Percentiles rank a stretch among this genome's conserved stretches.
phyloP scores from a whole-genome alignment of 192 early-diverging fungal genomes.

The Phycomyces nitens region DNA sequence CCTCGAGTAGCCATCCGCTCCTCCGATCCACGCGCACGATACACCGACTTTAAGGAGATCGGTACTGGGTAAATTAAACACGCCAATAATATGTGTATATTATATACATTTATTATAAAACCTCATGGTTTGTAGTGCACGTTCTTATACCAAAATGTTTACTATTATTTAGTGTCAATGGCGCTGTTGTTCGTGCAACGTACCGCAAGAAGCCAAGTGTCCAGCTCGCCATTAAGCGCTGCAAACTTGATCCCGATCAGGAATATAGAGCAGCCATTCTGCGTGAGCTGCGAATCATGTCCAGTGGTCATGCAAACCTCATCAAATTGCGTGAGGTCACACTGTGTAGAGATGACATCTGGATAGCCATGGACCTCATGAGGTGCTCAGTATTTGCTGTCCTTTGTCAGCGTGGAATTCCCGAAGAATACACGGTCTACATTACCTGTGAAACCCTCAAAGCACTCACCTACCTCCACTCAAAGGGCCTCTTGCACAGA shows the following conservation, averaged over 20 bases:
- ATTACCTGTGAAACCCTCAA: constrained; percentile 38
- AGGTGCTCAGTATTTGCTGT: constrained; percentile 40
- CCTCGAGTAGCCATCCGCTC: constrained; percentile 16
- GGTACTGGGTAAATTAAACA: constrained; percentile 19
- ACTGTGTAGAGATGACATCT: constrained; percentile 32
- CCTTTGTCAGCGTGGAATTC: constrained; percentile 38
- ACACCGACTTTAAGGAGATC: constrained; percentile 32
- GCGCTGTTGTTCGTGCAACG: constrained; percentile 34
- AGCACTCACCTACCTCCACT: constrained; percentile 36
- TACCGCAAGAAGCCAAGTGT: constrained; percentile 26
- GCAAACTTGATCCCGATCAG: constrained; percentile 35
- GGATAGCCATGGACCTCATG: constrained; percentile 44
- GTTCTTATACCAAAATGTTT: not conserved
- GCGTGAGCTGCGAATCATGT: constrained; percentile 39
- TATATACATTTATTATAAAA: constrained; percentile 1
- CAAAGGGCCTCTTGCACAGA: constrained; percentile 40
- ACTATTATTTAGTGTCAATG: constrained; percentile 36
- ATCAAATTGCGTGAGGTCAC: constrained; percentile 39
- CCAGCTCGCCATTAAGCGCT: constrained; percentile 38
- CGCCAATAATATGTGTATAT: not conserved
- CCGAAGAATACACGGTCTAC: constrained; percentile 39
- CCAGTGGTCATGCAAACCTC: constrained; percentile 31
- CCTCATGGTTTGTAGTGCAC: too few relatives aligned
- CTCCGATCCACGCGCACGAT: constrained; percentile 22
- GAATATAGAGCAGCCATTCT: constrained; percentile 42